Evolutionary conservation across 2,329 filamentous ascomycete genomes (phyloP).

Genomic region (Epichloe festucae): DNA sequence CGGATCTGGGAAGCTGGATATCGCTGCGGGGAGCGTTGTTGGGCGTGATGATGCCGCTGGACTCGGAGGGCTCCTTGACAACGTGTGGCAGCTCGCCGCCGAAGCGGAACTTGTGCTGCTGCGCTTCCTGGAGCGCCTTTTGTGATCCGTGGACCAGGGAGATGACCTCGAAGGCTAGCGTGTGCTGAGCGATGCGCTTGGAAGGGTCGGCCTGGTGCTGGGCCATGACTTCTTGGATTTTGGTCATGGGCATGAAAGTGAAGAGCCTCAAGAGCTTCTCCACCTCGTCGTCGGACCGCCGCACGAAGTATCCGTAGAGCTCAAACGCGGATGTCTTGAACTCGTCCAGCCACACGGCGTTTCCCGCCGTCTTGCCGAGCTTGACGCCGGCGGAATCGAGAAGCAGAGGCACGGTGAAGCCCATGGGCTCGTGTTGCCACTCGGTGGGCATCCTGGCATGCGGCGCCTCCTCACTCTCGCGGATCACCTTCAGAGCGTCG

Average conservation of each 20-base stretch:
- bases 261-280: constrained; percentile 76
- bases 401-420: constrained; percentile 81
- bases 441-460: constrained; percentile 24
- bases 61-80: constrained; percentile 16
- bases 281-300: constrained; percentile 68
- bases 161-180: constrained; percentile 70
- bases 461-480: constrained; percentile 40
- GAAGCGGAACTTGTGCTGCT: constrained; percentile 39
- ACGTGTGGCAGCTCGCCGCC: constrained; percentile 19
- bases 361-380: constrained; percentile 89
- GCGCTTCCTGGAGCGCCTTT: constrained; percentile 49
- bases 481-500: constrained; percentile 67
- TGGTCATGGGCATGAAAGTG: constrained; percentile 64
- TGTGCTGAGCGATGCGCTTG: constrained; percentile 68
- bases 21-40: constrained; percentile 40
- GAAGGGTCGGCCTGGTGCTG: constrained; percentile 55
- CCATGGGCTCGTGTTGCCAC: constrained; percentile 50
- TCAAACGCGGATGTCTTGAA: constrained; percentile 74
- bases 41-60: constrained; percentile 21
- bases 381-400: constrained; percentile 79
- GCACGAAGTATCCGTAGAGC: constrained; percentile 81
- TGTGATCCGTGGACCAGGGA: constrained; percentile 61
- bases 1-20: constrained; percentile 44
- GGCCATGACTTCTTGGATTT: constrained; percentile 56
- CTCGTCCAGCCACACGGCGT: constrained; percentile 83